Evolutionary conservation across 1,284 basidiomycete species (phyloP), one percentile per base, ranked within the genome.

Genomic region (Tilletia caries): DNA sequence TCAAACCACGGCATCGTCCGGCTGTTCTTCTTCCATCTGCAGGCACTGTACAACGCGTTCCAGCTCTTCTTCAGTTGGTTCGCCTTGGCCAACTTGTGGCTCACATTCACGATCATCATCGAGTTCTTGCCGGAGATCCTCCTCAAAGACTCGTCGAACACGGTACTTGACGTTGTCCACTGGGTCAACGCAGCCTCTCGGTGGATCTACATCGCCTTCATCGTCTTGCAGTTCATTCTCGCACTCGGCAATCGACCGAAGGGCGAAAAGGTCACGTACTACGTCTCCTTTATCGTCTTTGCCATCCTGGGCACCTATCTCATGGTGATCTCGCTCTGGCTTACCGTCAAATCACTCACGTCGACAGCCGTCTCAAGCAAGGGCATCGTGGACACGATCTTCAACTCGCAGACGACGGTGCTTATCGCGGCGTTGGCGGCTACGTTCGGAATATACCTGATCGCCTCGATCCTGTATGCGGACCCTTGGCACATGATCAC

Each of bases 401-500:
- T 82, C 65, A 76, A 73, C 64, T 71, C 72, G 65, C 75, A 76
- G 10, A 81, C 76, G 29, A 73, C 75, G 20, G 81, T 82, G 37
- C 73, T 83, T 65, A 75, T 83, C 29, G 80, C 80, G 2, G 75
- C 80, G 13, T 69, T 83, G 20, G 77, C 79, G 12, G 81, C 81
- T 12, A 83, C 79, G 46, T 83, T 80, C 67, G 81, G 81, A 25
- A 73, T 83, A 54, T 83, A 83, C 84, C 86, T 94, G 71, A 83
- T 91, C 33, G 88, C 92, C 1, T 96, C 93, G 1, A 88, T 95
- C 84, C 88, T 97, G 77, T 98, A 95, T 80, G 92, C 94, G 71
- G 95, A 98, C 85, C 95, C 95, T 5, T 97, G 95, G 95, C 95
- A 98, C 83, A 92, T 98, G 90, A 89, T 95, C 84, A 93, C 92